Evolutionary conservation across 345 rosid genomes (phyloP).

Genomic region (Physaria fendleri): DNA sequence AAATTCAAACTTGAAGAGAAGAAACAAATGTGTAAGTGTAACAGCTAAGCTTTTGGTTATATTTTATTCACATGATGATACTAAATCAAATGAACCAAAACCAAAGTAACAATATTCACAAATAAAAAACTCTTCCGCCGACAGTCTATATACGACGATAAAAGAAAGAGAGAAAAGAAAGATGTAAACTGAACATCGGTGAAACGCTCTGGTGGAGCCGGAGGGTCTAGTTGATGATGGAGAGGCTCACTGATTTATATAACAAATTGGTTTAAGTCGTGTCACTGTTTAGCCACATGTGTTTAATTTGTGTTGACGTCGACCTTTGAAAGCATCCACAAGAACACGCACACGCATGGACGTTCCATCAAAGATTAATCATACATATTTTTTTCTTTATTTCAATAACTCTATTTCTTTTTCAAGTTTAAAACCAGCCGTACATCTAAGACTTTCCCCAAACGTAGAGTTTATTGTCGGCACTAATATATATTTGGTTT

Average conservation of each 20-base stretch:
- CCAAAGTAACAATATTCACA: background rate
- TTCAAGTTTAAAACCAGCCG: too few relatives aligned
- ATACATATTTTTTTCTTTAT: background rate
- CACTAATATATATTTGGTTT: too few relatives aligned
- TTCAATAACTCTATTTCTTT: too few relatives aligned
- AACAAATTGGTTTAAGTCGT: slow-evolving; percentile 14
- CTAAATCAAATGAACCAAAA: background rate
- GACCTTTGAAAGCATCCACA: slow-evolving; percentile 3
- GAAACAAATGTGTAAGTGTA: slow-evolving; percentile 22
- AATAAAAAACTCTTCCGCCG: slow-evolving; percentile 23
- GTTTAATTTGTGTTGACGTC: slow-evolving; percentile 17
- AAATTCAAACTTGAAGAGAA: background rate
- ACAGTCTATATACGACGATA: slow-evolving; percentile 27
- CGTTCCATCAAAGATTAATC: background rate
- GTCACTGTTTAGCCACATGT: slow-evolving; percentile 21
- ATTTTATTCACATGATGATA: slow-evolving; percentile 12
- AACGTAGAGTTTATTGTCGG: too few relatives aligned
- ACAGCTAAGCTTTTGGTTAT: slow-evolving; percentile 27
- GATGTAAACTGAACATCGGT: slow-evolving; percentile 19
- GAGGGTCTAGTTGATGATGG: too few relatives aligned
- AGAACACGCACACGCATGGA: slow-evolving; percentile 27
- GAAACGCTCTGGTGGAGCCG: slow-evolving; percentile 27
- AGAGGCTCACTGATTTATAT: background rate
- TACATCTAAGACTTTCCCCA: too few relatives aligned
- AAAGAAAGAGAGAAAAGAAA: slow-evolving; percentile 9